Evolutionary conservation across 805 yeast species (phyloP), one percentile per base, ranked within the genome.

Genomic region (Pichia membranifaciens): DNA sequence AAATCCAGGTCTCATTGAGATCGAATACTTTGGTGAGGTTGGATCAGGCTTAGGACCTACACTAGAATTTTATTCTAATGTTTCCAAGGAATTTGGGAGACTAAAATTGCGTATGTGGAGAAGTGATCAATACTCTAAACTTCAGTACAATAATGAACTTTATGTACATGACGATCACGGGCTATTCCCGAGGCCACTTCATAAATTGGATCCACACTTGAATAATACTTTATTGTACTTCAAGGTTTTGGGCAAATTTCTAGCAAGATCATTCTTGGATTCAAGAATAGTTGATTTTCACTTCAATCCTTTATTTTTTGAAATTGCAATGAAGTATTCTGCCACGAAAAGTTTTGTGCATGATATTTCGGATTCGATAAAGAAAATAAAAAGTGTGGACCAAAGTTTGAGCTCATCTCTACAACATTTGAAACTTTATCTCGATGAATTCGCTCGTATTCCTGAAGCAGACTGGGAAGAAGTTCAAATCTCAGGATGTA

Each of bases 1-100:
- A 0, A 74, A 82, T n/a, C 89, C 96, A 1, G 84, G 88, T 25
- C 71, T 86, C 4, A 67, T 91, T 20, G 98, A 91, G 57, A 81
- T 93, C 47, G 96, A 90, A 61, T 91, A 85, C 58, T 79, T 75
- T 52, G 89, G 84, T 54, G 99, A 91, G 62, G 96, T 76, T 6
- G 99, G 98, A n/a, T 83, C 96, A 0, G 99, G 99, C 0, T 68
- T 89, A 39, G 99, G 99, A 0, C 99, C 99, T 3, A 91, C 99
- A 0, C 70, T 90, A 53, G 99, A 91, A 64, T 91, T 93, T 59
- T 91, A 88, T 59, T 81, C 97, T 0, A 70, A 74, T 15, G 88
- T 87, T 2, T 88, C 96, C 0, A 78, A 72, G 48, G 89, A 82
- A 52, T 88, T 91, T 61, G 69, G 84, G 1, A 73, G 69, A 53